A percentile compares a stretch with the other conserved stretches of the same genome.
phyloP scores from a whole-genome alignment of 371 early-diverging fungal species.

The Capillidium heterosporum region DNA sequence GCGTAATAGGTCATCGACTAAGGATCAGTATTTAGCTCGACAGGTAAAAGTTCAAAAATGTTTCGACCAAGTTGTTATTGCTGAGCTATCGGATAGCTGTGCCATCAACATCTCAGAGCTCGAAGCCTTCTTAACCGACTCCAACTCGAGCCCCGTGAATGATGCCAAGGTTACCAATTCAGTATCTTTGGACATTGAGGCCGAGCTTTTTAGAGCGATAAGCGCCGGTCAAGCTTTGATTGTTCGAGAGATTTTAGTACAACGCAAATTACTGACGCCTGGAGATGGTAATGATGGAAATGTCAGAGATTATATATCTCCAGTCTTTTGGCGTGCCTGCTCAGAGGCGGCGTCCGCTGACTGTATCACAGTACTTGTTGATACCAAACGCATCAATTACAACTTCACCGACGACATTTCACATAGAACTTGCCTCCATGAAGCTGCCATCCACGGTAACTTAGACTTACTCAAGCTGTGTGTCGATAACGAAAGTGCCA shows the following conservation, averaged over 20 bases:
- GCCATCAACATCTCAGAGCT: slow-evolving; percentile 40
- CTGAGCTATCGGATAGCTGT: slow-evolving; percentile 71
- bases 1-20: slow-evolving; percentile 79
- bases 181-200: slow-evolving; percentile 30
- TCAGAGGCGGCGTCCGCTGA: slow-evolving; percentile 34
- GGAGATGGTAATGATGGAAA: neutral
- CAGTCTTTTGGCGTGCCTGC: slow-evolving; percentile 71
- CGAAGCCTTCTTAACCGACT: slow-evolving; percentile 24
- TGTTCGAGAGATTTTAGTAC: too few relatives aligned
- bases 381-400: slow-evolving; percentile 38
- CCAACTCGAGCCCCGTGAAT: slow-evolving; percentile 8
- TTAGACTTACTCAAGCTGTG: slow-evolving; percentile 33
- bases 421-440: slow-evolving; percentile 74
- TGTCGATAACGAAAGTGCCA: slow-evolving; percentile 33
- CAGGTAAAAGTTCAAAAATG: slow-evolving; percentile 91
- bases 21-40: slow-evolving; percentile 83
- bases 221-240: slow-evolving; percentile 12
- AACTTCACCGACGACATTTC: slow-evolving; percentile 80
- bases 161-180: neutral
- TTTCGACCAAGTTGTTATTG: slow-evolving; percentile 77
- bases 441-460: slow-evolving; percentile 64
- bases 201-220: slow-evolving; percentile 33
- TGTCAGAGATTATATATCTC: too few relatives aligned
- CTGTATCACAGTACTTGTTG: slow-evolving; percentile 39
- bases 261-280: neutral